These are phyloP conservation scores for Cercospora zeina DNA, from an alignment of 2,329 filamentous ascomycete genomes.

Conservation along the genomic window DNA sequence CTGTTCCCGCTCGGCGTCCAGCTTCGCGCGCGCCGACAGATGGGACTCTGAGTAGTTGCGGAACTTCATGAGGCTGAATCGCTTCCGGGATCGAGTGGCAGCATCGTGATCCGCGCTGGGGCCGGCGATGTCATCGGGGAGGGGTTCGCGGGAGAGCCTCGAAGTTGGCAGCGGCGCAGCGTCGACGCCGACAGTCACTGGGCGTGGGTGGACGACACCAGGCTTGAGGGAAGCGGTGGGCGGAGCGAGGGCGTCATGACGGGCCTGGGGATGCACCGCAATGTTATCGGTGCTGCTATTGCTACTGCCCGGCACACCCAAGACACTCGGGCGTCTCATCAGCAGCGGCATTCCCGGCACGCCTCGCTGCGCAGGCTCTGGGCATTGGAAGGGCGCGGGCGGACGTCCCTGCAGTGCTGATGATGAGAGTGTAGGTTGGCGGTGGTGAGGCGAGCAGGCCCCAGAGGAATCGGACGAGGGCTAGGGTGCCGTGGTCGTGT, in stretches of 20 bases:
- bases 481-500: conserved; percentile 1
- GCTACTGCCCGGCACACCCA: conserved; percentile 39
- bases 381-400: conserved; percentile 23
- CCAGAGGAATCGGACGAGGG: neutral
- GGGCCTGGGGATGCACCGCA: neutral
- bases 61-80: conserved; percentile 70
- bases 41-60: conserved; percentile 93
- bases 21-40: conserved; percentile 71
- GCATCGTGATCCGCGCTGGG: conserved; percentile 26
- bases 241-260: conserved; percentile 9
- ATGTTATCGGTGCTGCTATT: conserved; percentile 13
- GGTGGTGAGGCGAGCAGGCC: neutral
- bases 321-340: conserved; percentile 47
- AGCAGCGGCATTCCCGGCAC: conserved; percentile 41
- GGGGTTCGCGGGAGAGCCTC: conserved; percentile 34
- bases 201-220: conserved; percentile 23
- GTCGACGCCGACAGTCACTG: conserved; percentile 20
- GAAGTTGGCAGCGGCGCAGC: conserved; percentile 22
- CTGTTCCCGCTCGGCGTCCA: conserved; percentile 57
- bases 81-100: conserved; percentile 41
- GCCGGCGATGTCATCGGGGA: conserved; percentile 30
- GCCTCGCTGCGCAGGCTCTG: conserved; percentile 22
- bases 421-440: too few species aligned
- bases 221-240: conserved; percentile 20
- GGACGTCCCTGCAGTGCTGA: too few species aligned